Conservation (phyloP, 805 yeast genomes). For the Cyberlindnera mycetangii region DNA sequence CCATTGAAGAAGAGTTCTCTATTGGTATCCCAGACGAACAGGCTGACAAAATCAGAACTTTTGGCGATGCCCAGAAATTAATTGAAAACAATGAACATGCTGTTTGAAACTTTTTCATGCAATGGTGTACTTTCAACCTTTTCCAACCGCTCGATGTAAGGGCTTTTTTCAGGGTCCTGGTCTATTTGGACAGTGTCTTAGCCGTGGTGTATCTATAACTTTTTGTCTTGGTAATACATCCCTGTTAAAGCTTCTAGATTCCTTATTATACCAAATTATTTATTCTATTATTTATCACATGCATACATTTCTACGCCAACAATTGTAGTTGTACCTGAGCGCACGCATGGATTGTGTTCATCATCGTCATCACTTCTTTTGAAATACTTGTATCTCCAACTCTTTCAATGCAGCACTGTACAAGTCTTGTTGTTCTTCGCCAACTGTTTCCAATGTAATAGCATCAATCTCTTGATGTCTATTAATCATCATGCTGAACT, state of each 20-base stretch:
- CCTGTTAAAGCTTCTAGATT: no score
- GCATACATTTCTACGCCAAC: constrained; percentile 5
- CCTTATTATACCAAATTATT: constrained; percentile 5
- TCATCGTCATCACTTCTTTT: constrained; percentile 6
- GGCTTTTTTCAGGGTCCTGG: neutral
- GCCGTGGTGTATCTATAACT: no score
- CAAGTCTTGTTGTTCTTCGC: constrained; percentile 28
- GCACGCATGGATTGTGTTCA: no score
- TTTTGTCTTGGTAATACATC: neutral
- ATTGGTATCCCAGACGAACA: constrained; percentile 74
- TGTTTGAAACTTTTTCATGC: no score
- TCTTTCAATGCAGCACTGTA: constrained; percentile 45
- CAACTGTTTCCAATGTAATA: constrained; percentile 25
- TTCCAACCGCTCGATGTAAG: no score
- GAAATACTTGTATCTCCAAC: constrained; percentile 41
- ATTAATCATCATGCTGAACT: constrained; percentile 49
- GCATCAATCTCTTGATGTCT: constrained; percentile 41
- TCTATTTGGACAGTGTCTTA: neutral
- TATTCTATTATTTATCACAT: constrained; percentile 11
- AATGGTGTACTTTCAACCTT: no score
- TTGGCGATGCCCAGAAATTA: constrained; percentile 81
- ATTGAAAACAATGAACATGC: constrained; percentile 38
- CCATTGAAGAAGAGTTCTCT: constrained; percentile 65
- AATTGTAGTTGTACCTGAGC: no score
- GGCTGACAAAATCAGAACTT: constrained; percentile 83